Evolutionary conservation across 768 basidiomycete species (phyloP), one percentile per base, ranked within the genome.

Genomic region (Ramaria rubella): DNA sequence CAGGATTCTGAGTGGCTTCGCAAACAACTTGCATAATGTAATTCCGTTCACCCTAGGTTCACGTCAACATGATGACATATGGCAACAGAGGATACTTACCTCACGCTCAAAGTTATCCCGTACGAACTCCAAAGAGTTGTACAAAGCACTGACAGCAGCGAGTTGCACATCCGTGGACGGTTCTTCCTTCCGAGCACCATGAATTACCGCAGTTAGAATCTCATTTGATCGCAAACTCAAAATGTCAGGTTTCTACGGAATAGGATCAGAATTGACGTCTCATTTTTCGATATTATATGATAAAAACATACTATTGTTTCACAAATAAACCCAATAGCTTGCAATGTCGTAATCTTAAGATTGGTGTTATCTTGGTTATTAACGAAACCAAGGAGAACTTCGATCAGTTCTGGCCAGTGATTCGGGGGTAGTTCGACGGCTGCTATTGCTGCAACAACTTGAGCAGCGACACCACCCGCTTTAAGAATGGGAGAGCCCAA

Each of bases 1-100:
- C 72, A 1, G 79, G 59, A 63, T 86, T 94, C 70, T 98, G 96
- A 0, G 96, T 98, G 0, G 95, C 95, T 67, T 98, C 96, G 68
- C 96, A 99, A 17, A 98, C 90, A 42, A 98, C 94, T 75, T 99
- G 96, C 96, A 99, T 99, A 71, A 99, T 98, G 75, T 96, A 98
- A 73, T 98, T 99, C 48, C 96, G 84, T 71, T 99, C 96, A 63
- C 96, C 96, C 93, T 98, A 66, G 12, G 15, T 27, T 57, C 12
- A 49, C 36, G 21, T 27, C n/a, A 49, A 34, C 29, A 51, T 46
- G 44, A 40, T 31, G 24, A 36, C 9, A 38, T 24, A 34, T 38
- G 23, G 21, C 2, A 49, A 31, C 24, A 19, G 43, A 53, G 52
- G 60, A 55, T 29, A 75, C 83, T 52, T 61, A 95, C 94, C 78